Conservation (phyloP, 331 rosid species). For the Quercus phellos region DNA sequence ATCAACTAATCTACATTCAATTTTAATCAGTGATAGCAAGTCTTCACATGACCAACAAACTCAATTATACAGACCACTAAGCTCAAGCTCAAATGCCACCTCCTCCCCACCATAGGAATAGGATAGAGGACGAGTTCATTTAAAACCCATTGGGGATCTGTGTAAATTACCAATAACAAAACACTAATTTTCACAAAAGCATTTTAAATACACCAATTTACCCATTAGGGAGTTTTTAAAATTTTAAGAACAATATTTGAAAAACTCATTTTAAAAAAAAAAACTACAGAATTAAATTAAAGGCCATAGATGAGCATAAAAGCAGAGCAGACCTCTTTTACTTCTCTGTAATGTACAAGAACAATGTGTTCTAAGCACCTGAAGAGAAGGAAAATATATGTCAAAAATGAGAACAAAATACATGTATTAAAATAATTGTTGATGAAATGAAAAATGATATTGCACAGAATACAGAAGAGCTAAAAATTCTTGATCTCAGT, state of each 20-base stretch:
- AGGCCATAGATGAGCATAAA: background rate
- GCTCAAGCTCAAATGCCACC: background rate
- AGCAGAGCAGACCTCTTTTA: slow-evolving; percentile 47
- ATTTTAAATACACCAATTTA: background rate
- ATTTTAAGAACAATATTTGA: background rate
- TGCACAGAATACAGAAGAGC: no score
- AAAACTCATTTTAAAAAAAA: background rate
- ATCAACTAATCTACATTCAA: background rate
- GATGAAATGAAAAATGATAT: background rate
- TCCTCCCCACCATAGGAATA: background rate
- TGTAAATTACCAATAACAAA: background rate
- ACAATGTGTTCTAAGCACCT: slow-evolving; percentile 72
- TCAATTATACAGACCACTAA: background rate
- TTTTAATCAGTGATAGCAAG: background rate
- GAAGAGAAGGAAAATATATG: slow-evolving; percentile 25
- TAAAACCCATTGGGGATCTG: background rate
- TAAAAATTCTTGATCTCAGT: no score
- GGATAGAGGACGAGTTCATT: background rate
- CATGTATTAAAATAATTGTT: background rate
- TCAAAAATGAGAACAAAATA: background rate
- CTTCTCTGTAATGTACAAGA: slow-evolving; percentile 73
- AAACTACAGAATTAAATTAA: slow-evolving; percentile 1
- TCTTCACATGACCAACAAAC: background rate
- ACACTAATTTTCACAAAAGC: background rate
- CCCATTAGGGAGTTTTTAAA: background rate